Evolutionary conservation across 306 rosid genomes (phyloP), one percentile per base, ranked within the genome.

Genomic region (Elaeagnus macrophylla): DNA sequence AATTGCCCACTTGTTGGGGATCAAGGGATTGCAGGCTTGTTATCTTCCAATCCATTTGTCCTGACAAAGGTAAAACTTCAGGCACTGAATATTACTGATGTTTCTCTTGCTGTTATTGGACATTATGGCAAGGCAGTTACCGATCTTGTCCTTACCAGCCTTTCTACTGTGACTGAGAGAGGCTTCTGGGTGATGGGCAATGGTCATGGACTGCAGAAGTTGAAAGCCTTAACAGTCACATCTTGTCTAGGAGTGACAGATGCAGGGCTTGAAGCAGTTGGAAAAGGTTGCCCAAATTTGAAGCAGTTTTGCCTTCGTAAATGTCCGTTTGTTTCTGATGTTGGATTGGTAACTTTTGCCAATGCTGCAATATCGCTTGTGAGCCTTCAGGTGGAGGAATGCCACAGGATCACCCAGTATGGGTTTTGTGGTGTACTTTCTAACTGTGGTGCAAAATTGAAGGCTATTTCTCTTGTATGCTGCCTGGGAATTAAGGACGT

Each of bases 131-230:
- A 68, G 73, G 73, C 84, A 11, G 73, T 88, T 37, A 84, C 83
- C 0, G 83, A 88, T 75, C 88, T 88, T 45, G 77, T 54, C 53
- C 90, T 93, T 12, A 53, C 67, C 52, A 65, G 66, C 74, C 95
- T 93, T 32, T 72, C 82, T 10, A 72, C 76, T 57, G 81, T 84
- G 39, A 75, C 74, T 9, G 90, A 84, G 86, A 82, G 75, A 75
- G 99, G 99, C 42, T 87, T 93, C 73, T 93, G 95, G 96, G 79
- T 83, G 49, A 84, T 93, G 96, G 95, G 88, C 35, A 84, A 72
- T 62, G 81, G 96, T 51, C 89, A 61, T 51, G 99, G 88, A 40
- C 73, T 93, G 61, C 99, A 84, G 76, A 88, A 82, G 74, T 67
- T 93, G 61, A 79, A 78, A 45, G 75, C 95, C 4, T 62, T 93